These are phyloP conservation scores for Nemophila menziesii DNA, from an alignment of 257 asterid species.

Conservation along the genomic window DNA sequence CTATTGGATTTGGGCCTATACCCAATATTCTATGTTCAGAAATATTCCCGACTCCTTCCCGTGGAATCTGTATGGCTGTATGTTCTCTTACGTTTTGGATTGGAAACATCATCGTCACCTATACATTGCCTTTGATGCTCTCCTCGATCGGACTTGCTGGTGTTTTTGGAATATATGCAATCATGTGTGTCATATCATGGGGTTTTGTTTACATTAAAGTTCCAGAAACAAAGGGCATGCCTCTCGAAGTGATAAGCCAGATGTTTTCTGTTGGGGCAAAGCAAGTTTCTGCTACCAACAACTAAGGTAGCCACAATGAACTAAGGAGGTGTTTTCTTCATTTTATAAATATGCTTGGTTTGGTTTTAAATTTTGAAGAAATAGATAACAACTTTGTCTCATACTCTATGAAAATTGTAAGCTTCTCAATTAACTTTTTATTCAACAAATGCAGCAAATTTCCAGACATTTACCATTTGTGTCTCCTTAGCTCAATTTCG, in stretches of 20 bases:
- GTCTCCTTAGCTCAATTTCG: no score
- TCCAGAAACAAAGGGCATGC: constrained; percentile 79
- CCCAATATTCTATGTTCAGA: constrained; percentile 66
- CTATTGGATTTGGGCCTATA: constrained; percentile 61
- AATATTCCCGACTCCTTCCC: constrained; percentile 53
- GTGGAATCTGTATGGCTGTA: constrained; percentile 53
- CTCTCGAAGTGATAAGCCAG: constrained; percentile 60
- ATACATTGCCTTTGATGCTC: constrained; percentile 40
- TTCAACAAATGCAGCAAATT: no score
- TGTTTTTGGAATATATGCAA: constrained; percentile 45
- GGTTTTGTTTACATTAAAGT: constrained; percentile 47
- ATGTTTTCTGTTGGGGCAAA: constrained; percentile 58
- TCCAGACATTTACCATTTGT: no score
- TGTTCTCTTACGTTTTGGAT: constrained; percentile 48
- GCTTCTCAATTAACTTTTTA: background rate
- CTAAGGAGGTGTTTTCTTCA: background rate
- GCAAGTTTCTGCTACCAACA: constrained; percentile 19
- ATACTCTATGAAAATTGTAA: background rate
- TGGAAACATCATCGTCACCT: constrained; percentile 36
- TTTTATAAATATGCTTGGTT: background rate
- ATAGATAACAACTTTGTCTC: background rate
- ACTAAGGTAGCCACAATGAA: background rate
- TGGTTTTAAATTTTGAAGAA: background rate
- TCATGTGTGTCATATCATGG: constrained; percentile 39
- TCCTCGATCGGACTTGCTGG: constrained; percentile 45